phyloP scores from a whole-genome alignment of 2,329 filamentous ascomycete species.

The Phoma herbarum region DNA sequence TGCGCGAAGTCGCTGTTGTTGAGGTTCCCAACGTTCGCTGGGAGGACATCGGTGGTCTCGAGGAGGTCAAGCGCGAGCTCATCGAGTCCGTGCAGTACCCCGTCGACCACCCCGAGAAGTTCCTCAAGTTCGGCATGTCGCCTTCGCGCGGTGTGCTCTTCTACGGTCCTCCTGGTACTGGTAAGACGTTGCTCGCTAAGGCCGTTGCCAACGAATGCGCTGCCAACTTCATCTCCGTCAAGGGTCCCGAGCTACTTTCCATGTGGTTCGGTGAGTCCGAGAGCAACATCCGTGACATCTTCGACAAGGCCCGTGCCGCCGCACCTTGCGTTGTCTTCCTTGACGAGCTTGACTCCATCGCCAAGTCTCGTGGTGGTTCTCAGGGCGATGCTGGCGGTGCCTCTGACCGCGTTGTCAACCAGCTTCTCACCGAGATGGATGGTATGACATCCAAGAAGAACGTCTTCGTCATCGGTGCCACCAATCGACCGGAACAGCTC shows the following conservation, averaged over 20 bases:
- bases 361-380: conserved; percentile 98
- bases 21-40: conserved; percentile 99
- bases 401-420: conserved; percentile 99
- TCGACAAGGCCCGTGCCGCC: conserved; percentile 98
- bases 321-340: conserved; percentile 99
- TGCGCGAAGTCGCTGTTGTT: conserved; percentile 98
- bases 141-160: conserved; percentile 98
- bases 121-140: conserved; percentile 99
- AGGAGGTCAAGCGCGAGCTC: conserved; percentile 98
- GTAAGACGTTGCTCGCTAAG: conserved; percentile 99
- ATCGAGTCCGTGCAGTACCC: conserved; percentile 99
- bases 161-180: conserved; percentile 98
- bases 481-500: conserved; percentile 97
- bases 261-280: conserved; percentile 99
- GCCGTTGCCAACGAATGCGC: conserved; percentile 99
- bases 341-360: conserved; percentile 97
- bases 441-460: conserved; percentile 99
- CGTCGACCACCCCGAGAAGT: conserved; percentile 98
- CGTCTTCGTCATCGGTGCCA: conserved; percentile 98
- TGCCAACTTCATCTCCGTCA: conserved; percentile 99
- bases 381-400: conserved; percentile 96
- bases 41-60: conserved; percentile 99
- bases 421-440: conserved; percentile 99
- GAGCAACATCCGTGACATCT: conserved; percentile 99
- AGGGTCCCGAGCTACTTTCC: conserved; percentile 96